Base-by-base conservation (phyloP, 139 green algal species). In the Choricystis sp. region DNA sequence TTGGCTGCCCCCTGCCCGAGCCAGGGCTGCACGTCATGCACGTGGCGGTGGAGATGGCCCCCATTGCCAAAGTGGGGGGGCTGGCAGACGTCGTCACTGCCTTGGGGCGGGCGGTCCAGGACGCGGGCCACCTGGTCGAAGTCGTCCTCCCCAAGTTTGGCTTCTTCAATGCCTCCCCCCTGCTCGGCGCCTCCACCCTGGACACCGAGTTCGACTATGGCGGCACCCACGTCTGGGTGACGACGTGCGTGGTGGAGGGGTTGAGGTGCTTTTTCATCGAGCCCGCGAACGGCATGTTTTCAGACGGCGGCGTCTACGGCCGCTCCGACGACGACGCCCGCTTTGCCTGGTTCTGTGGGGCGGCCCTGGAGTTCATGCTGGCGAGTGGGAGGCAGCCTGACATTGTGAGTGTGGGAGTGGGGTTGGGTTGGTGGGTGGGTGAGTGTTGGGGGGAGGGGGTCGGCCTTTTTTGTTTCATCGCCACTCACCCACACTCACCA, bases 41-140 rank as follows among this genome's bases (percentile, higher is more conserved):
- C 73, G 67, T 97, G 3, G 83, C 90, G 3, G 85, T 96, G 21
- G 91, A 98, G 79, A 98, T 98, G 91, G 91, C 91, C 27, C 91
- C 91, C 49, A 95, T 98, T 66, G 86, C 85, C 65, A 98, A 98
- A 81, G 89, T 86, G 24, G 91, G 92, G 14, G 92, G 92, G 55
- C 86, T 98, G 72, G 91, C 86, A 19, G 92, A 98, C 73, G 92
- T 98, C 28, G 92, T 97, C n/a, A 96, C 92, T 2, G 78, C 81
- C 0, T 77, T 98, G 62, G 83, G 79, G 0, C 75, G 92, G 1
- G 92, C 91, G 2, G 83, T 96, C 21, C 68, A 88, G 71, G 92
- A 97, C 56, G 62, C 86, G 66, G 92, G 91, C 2, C 85, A 98
- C 70, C 48, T 66, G 14, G 67, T 77, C 25, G 68, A 75, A 49